Percentiles rank a stretch among this genome's conserved stretches.
These are phyloP conservation scores for Trypanosoma melophagium DNA, from an alignment of 208 protist genomes.

Conservation along the genomic window DNA sequence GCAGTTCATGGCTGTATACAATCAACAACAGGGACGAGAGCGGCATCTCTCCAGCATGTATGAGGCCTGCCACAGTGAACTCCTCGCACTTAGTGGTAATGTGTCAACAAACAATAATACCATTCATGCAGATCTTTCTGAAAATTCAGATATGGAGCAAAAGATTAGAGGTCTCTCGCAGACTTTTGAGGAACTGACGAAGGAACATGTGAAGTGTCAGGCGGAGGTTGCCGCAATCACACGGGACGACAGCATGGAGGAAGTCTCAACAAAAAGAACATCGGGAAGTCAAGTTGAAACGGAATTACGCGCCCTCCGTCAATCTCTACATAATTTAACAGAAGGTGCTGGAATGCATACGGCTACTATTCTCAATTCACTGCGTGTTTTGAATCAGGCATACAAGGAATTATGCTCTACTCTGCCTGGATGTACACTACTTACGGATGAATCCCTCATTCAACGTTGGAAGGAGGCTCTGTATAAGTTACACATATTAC, in stretches of 20 bases:
- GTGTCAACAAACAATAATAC: conserved; percentile 3
- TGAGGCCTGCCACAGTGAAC: conserved; percentile 2
- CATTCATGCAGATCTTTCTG: neutral
- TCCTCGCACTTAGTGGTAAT: neutral
- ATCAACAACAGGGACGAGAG: neutral
- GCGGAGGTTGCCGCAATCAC: neutral
- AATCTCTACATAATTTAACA: conserved; percentile 14
- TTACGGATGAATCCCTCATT: conserved; percentile 18
- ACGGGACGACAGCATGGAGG: neutral
- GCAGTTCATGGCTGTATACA: conserved; percentile 8
- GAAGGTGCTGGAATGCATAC: conserved; percentile 23
- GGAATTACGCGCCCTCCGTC: neutral
- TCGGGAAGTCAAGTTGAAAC: conserved; percentile 15
- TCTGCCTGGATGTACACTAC: conserved; percentile 19
- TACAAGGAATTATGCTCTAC: conserved; percentile 12
- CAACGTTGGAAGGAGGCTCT: neutral
- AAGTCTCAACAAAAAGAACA: neutral
- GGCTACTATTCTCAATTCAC: neutral
- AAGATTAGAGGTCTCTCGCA: neutral
- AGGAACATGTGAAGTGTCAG: conserved; percentile 15
- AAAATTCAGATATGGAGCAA: conserved; percentile 5
- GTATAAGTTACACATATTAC: neutral
- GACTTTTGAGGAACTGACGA: neutral
- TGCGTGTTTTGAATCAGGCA: neutral
- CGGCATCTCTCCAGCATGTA: neutral